Base-by-base conservation (phyloP, 176 grass and related monocot species). In the Stipa capillata region DNA sequence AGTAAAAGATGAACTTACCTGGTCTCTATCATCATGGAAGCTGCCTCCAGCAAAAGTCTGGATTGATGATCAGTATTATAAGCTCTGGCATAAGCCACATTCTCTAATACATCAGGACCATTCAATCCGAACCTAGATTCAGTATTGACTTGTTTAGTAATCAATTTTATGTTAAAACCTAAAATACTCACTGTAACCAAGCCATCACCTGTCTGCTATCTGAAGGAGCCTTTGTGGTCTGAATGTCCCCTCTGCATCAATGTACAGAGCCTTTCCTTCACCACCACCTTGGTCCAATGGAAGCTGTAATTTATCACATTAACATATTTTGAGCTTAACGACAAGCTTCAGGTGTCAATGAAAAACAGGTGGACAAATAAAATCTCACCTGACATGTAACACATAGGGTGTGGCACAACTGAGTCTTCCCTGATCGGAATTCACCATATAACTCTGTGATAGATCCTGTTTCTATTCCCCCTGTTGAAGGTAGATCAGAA, bases 11-110 rank as follows among this genome's bases (percentile, higher is more conserved):
- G 18, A 39, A 84, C 90, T 75, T 92, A 47, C 96, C 96, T 92
- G 43, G 92, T 92, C 78, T 95, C 92, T 75, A 99, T 93, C 96
- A 99, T 99, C 96, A 99, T 99, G 42, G 95, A 98, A 87, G 95
- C 92, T 63, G 92, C 90, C 84, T 98, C 92, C 11, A 98, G 85
- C 50, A 98, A 82, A 65, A 98, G 82, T 73, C 92, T 90, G 51
- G 91, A 97, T 78, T 97, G 94, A 86, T 97, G 94, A 87, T 94
- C 91, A 0, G 91, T 97, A 80, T 97, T 97, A 79, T 97, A 97
- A 36, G 94, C 94, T 87, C 94, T 93, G 4, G 95, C 92, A 74
- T 98, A 94, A 82, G 95, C 95, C 75, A 94, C 90, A 79, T 98
- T 98, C 78, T 93, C 95, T 57, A 98, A 70, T 69, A 98, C 95